Evolutionary conservation across 2,329 filamentous ascomycete genomes (phyloP).

Genomic region (Immersiporthe knoxdaviesiana): DNA sequence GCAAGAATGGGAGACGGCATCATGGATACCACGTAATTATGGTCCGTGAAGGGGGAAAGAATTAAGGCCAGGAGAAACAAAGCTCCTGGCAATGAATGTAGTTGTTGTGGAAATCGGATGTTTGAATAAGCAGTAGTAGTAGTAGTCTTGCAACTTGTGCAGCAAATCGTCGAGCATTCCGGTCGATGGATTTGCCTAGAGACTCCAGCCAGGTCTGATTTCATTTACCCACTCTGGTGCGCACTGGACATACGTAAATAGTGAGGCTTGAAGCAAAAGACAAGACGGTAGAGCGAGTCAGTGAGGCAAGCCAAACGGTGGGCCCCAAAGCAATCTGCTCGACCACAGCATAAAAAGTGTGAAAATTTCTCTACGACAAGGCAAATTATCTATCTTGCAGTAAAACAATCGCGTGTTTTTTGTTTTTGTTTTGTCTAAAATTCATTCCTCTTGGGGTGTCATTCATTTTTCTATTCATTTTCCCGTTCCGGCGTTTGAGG

Average conservation of each 20-base stretch:
- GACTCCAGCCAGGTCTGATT: neutral
- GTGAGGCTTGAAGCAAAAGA: neutral
- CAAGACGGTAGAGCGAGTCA: neutral
- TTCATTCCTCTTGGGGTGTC: neutral
- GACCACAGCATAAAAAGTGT: neutral
- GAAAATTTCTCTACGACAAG: neutral
- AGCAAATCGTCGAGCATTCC: neutral
- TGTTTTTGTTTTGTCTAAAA: neutral
- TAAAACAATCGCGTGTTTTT: neutral
- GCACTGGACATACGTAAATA: neutral
- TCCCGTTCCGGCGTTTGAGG: neutral
- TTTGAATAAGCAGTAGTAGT: too few relatives aligned
- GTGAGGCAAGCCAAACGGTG: neutral
- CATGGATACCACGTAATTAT: too few relatives aligned
- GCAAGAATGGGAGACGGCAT: neutral
- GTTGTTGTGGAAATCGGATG: neutral
- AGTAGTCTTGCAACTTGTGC: neutral
- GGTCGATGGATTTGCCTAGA: neutral
- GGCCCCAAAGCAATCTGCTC: neutral
- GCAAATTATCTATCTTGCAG: neutral
- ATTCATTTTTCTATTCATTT: neutral
- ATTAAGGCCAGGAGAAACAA: too few relatives aligned
- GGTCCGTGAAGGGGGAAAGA: too few relatives aligned
- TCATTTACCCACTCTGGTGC: neutral
- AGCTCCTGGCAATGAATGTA: neutral